Evolutionary conservation across 768 basidiomycete genomes (phyloP).

Genomic region (Termitomyces sp.): DNA sequence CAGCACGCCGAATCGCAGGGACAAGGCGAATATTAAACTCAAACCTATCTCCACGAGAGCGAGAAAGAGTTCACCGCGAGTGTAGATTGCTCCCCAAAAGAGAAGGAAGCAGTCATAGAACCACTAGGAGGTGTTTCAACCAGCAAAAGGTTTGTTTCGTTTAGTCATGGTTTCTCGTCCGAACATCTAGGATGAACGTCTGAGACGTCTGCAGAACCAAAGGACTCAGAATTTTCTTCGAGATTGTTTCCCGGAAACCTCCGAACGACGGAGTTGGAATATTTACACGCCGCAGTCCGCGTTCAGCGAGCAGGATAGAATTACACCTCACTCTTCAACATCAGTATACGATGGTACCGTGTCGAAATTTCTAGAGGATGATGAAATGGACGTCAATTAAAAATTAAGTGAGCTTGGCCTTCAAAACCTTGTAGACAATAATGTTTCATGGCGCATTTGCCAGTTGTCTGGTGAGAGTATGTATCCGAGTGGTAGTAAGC

Average conservation of each 20-base stretch:
- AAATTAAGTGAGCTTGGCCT: background rate
- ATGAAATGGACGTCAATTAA: background rate
- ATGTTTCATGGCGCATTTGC: no score
- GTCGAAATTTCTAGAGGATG: background rate
- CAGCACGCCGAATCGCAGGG: background rate
- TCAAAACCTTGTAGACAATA: background rate
- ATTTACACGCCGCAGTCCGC: background rate
- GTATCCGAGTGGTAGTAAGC: background rate
- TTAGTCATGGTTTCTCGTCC: background rate
- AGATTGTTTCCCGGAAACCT: background rate
- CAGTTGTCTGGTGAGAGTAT: background rate
- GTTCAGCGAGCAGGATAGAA: background rate
- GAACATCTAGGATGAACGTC: background rate
- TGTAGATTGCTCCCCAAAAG: no score
- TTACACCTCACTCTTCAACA: background rate
- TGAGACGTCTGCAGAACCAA: background rate
- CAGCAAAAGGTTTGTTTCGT: background rate
- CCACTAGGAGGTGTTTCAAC: background rate
- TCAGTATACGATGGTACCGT: background rate
- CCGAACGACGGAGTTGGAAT: background rate
- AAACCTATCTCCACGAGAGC: background rate
- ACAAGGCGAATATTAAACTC: background rate
- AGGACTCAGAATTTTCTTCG: background rate
- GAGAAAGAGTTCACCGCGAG: background rate
- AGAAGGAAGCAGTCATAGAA: background rate